Evolutionary conservation across 2,329 filamentous ascomycete genomes (phyloP), one percentile per base, ranked within the genome.

Genomic region (Calonectria multiphialidica): DNA sequence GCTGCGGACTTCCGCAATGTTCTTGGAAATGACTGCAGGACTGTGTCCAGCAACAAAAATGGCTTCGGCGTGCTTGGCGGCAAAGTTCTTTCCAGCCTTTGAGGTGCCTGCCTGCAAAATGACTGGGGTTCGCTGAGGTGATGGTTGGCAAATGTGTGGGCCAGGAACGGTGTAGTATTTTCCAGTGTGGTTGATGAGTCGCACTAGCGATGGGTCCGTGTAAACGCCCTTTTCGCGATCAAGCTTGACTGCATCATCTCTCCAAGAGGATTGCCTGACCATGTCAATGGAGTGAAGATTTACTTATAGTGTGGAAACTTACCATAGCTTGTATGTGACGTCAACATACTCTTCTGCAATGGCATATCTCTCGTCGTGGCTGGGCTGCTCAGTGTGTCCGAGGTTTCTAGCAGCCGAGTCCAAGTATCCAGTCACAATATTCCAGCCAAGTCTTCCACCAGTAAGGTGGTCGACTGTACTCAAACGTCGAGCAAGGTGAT

Each of bases 381-480:
- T 83, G 1, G 87, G 85, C 75, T 93, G 91, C 40, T 90, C 85
- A 1, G 86, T 83, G 68, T 87, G 87, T 0, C 91, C 90, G 42
- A 93, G 83, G 74, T 93, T 93, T 1, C 89, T 85, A 0, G 92
- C 92, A 0, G 92, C 92, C 2, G 89, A 91, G 76, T 93, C 90
- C 1, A 93, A 86, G 75, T 93, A 94, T 28, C 90, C 90, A 0
- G 92, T 94, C 0, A 94, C 92, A 62, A 94, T 89, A 82, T 84
- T 84, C 82, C 82, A 84, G 12, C 79, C 83, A 2, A 84, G 80
- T 59, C 91, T 85, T n/a, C 92, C 91, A 59, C 89, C 89, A 0
- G 90, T 90, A 12, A 94, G 82, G 79, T 94, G 92, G 77, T 94
- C 92, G 0, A 93, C 85, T 0, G 92, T 94, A 5, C 89, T 91